These are phyloP conservation scores for Linderniella brevidens DNA, from an alignment of 257 asterid genomes.

Conservation along the genomic window DNA sequence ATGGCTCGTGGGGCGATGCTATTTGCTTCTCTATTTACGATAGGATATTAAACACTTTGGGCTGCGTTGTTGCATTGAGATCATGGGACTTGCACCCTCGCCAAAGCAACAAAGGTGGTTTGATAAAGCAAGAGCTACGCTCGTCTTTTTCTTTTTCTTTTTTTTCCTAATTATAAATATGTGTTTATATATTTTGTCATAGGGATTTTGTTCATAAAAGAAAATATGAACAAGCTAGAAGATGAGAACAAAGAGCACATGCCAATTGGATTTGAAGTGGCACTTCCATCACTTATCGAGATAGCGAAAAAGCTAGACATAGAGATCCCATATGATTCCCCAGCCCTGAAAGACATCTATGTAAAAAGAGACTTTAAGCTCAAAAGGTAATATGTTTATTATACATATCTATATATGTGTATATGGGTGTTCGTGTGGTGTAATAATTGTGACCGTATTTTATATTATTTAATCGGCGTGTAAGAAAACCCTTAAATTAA, in stretches of 20 bases:
- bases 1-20: constrained; percentile 42
- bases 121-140: too few species aligned
- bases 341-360: constrained; percentile 10
- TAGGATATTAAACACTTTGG: constrained; percentile 17
- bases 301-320: constrained; percentile 18
- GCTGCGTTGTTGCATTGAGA: constrained; percentile 16
- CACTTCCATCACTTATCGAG: constrained; percentile 22
- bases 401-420: neutral
- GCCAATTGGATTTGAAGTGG: constrained; percentile 31
- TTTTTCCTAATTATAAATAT: neutral
- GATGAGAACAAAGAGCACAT: constrained; percentile 12
- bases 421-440: too few species aligned
- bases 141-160: neutral
- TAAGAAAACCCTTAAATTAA: neutral
- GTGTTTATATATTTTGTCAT: neutral
- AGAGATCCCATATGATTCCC: constrained; percentile 15
- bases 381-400: neutral
- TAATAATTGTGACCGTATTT: neutral
- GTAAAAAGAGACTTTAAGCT: constrained; percentile 1
- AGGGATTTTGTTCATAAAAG: constrained; percentile 17
- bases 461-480: neutral
- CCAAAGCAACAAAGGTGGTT: constrained; percentile 13
- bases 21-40: constrained; percentile 11
- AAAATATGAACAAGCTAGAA: constrained; percentile 9
- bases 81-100: constrained; percentile 11